Evolutionary conservation across 805 yeast genomes (phyloP).

Genomic region (Kazachstania psychrophila): DNA sequence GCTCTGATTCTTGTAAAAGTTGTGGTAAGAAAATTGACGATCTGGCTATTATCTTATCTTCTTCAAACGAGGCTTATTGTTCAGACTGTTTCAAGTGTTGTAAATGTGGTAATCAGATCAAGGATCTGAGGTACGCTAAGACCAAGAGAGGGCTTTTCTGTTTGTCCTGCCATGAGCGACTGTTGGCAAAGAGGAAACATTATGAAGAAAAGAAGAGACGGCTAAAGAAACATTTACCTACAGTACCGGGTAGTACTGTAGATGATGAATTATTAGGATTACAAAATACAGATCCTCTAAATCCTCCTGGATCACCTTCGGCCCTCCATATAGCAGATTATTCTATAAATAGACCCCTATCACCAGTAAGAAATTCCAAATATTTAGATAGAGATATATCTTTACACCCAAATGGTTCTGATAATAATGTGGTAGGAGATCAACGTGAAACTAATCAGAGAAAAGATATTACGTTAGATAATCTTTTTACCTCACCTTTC

Average conservation of each 20-base stretch:
- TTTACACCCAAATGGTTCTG: too few relatives aligned
- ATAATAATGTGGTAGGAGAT: too few relatives aligned
- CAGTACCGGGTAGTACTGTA: slow-evolving; percentile 3
- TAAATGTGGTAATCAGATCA: slow-evolving; percentile 78
- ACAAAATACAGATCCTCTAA: too few relatives aligned
- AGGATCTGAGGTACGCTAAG: slow-evolving; percentile 83
- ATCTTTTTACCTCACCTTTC: slow-evolving; percentile 17
- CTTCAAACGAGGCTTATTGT: slow-evolving; percentile 94
- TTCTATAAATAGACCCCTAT: slow-evolving; percentile 1
- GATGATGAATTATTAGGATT: too few relatives aligned
- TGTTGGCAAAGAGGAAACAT: slow-evolving; percentile 66
- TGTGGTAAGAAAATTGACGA: slow-evolving; percentile 89
- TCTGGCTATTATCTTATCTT: slow-evolving; percentile 72
- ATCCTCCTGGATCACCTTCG: not conserved
- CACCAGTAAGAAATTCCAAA: not conserved
- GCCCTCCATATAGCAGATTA: not conserved
- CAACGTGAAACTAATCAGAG: too few relatives aligned
- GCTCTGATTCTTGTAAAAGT: slow-evolving; percentile 84
- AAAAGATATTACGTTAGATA: slow-evolving; percentile 19
- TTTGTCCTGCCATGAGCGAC: slow-evolving; percentile 81
- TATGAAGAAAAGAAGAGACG: slow-evolving; percentile 27
- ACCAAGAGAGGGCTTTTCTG: slow-evolving; percentile 92
- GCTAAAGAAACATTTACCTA: slow-evolving; percentile 20
- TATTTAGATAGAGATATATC: not conserved
- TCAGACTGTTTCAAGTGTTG: slow-evolving; percentile 85